Conservation (phyloP, 192 early-diverging fungal genomes). For the Dimargaris cristalligena region DNA sequence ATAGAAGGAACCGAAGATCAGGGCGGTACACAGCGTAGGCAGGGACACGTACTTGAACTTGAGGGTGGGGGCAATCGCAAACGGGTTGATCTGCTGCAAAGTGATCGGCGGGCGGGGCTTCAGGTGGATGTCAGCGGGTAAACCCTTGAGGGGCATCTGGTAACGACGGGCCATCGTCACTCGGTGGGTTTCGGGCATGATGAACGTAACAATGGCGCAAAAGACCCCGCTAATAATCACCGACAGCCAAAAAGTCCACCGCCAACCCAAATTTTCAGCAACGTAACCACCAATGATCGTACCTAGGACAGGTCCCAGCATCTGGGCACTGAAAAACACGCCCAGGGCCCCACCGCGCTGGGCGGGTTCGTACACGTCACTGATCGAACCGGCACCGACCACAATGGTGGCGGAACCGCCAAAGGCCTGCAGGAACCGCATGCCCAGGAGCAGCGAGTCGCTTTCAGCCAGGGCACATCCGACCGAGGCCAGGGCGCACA, state of each 20-base stretch:
- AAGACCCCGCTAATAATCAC: slow-evolving; percentile 33
- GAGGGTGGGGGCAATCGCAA: slow-evolving; percentile 8
- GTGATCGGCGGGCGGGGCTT: slow-evolving; percentile 3
- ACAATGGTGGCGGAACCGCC: slow-evolving; percentile 30
- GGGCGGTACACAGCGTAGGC: slow-evolving; percentile 21
- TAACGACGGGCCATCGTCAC: slow-evolving; percentile 17
- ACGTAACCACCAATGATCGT: slow-evolving; percentile 36
- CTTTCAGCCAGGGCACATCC: slow-evolving; percentile 26
- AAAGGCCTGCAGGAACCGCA: slow-evolving; percentile 28
- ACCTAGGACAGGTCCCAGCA: slow-evolving; percentile 32
- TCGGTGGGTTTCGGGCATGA: slow-evolving; percentile 40
- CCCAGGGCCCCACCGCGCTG: slow-evolving; percentile 37
- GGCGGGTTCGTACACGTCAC: slow-evolving; percentile 30
- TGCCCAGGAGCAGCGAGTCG: slow-evolving; percentile 20
- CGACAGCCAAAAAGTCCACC: slow-evolving; percentile 40
- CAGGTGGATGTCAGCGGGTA: slow-evolving; percentile 13
- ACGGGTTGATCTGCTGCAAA: slow-evolving; percentile 12
- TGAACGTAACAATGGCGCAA: slow-evolving; percentile 27
- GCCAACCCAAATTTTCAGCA: slow-evolving; percentile 30
- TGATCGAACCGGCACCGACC: slow-evolving; percentile 31
- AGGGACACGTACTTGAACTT: slow-evolving; percentile 6
- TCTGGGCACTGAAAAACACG: slow-evolving; percentile 28
- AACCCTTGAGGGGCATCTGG: slow-evolving; percentile 19
- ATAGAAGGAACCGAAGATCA: slow-evolving; percentile 34
- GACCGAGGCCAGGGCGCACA: slow-evolving; percentile 25